Base-by-base conservation (phyloP, 805 yeast genomes). In the Myxozyma monticola region DNA sequence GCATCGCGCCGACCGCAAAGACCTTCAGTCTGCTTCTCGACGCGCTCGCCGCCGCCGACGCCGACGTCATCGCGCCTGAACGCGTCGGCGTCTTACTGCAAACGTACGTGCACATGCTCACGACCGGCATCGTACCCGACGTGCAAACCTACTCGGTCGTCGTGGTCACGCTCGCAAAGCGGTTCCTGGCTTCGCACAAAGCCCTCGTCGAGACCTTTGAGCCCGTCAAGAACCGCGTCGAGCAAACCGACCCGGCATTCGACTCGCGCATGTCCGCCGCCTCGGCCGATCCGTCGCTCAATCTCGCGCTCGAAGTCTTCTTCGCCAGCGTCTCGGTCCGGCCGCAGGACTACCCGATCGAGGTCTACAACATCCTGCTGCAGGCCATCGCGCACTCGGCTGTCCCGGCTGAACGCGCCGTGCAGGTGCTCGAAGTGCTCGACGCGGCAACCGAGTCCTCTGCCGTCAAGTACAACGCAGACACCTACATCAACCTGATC, bases 231-330 rank as follows among this genome's bases (percentile, higher is more conserved):
- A 15, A 20, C 22, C 47, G 42, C 34, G n/a, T n/a, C 38, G 18
- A 42, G 25, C 18, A 18, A 12, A 21, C 45, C 42, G 36, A 48
- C 26, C 45, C 24, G 15, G 8, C 39, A 49, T 30, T 56, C 44
- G 35, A 38, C 39, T 17, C 5, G n/a, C n/a, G 26, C 24, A 12
- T 35, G 22, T 33, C 20, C 28, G 35, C 51, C 15, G 40, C 50
- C 8, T 49, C 50, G 8, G n/a, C 37, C 8, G 49, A 43, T 20
- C 49, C 53, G 9, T 62, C 61, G 36, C 47, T 60, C 15, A 45
- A 47, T 12, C 49, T 65, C 25, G 70, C 70, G 1, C 41, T 67
- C 17, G 67, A 68, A 17, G 34, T 67, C 17, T 65, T 64, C 44
- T 60, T 54, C 35, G 69, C 68, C 6, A 55, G 65, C 31, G 61